phyloP scores from a whole-genome alignment of 2,329 filamentous ascomycete species.

The Penicillium vulpinum region DNA sequence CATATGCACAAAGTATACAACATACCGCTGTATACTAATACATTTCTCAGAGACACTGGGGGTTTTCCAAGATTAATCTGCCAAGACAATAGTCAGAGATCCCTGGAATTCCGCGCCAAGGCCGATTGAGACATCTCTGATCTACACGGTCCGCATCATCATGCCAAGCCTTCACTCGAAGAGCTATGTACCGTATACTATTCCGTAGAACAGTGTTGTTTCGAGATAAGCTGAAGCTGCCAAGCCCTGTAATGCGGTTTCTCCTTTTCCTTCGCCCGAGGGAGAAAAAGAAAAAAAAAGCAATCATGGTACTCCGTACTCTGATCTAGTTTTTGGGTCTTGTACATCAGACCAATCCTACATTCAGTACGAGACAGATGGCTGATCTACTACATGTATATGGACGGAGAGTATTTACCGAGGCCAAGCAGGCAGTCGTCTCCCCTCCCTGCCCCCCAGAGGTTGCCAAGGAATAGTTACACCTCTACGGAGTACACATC shows the following conservation, averaged over 20 bases:
- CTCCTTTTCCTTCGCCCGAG: not conserved
- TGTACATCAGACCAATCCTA: not conserved
- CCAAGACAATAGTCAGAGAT: conserved; percentile 18
- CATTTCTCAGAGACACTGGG: not conserved
- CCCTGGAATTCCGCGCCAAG: conserved; percentile 20
- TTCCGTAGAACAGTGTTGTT: too few species aligned
- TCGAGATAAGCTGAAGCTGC: not conserved
- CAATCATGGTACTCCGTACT: not conserved
- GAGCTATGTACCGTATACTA: not conserved
- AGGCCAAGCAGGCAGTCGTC: not conserved
- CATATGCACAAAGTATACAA: too few species aligned
- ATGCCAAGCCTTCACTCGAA: conserved; percentile 12
- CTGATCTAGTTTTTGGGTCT: not conserved
- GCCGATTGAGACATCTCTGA: conserved; percentile 7
- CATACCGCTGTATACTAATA: not conserved
- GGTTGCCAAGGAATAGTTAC: not conserved
- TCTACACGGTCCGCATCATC: conserved; percentile 11
- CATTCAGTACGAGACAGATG: not conserved
- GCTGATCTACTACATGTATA: not conserved
- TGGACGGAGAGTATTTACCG: not conserved
- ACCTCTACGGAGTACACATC: not conserved
- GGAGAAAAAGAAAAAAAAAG: not conserved
- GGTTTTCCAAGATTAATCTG: not conserved
- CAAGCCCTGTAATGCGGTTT: not conserved
- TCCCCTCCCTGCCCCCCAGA: not conserved